Conservation (phyloP, 495 filamentous ascomycete species). For the Penicillium goetzii region DNA sequence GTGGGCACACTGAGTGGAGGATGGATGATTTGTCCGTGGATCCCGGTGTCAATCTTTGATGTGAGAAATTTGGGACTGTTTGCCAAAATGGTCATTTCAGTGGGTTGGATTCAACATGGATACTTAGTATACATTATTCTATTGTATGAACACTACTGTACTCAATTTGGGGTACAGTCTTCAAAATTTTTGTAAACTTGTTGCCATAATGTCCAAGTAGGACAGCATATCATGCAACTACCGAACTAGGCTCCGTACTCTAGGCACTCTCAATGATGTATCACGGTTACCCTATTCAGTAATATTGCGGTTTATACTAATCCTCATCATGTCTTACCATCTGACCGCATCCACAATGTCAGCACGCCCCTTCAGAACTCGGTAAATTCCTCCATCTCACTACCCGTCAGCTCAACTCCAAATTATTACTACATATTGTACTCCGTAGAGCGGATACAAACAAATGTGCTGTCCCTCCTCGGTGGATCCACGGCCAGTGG, state of each 20-base stretch:
- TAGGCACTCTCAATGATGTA: background rate
- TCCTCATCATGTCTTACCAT: background rate
- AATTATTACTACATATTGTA: background rate
- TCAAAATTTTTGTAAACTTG: background rate
- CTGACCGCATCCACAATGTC: background rate
- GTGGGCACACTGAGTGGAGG: background rate
- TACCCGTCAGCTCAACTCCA: background rate
- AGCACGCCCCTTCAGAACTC: background rate
- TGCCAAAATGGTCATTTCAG: background rate
- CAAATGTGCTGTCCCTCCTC: background rate
- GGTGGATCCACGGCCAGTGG: slow-evolving; percentile 5
- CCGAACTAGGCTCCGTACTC: background rate
- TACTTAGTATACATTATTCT: too few relatives aligned
- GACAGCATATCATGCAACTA: background rate
- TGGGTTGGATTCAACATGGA: too few relatives aligned
- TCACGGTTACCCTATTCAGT: background rate
- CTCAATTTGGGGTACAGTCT: too few relatives aligned
- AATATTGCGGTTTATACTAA: background rate
- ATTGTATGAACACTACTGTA: too few relatives aligned
- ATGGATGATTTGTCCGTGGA: background rate
- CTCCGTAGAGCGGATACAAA: background rate
- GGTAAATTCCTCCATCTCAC: background rate
- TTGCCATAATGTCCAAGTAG: background rate
- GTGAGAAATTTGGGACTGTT: background rate
- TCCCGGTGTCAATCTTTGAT: background rate